Evolutionary conservation across 352 stramenopile species (phyloP), one percentile per base, ranked within the genome.

Genomic region (Halophytophthora polymorphica): DNA sequence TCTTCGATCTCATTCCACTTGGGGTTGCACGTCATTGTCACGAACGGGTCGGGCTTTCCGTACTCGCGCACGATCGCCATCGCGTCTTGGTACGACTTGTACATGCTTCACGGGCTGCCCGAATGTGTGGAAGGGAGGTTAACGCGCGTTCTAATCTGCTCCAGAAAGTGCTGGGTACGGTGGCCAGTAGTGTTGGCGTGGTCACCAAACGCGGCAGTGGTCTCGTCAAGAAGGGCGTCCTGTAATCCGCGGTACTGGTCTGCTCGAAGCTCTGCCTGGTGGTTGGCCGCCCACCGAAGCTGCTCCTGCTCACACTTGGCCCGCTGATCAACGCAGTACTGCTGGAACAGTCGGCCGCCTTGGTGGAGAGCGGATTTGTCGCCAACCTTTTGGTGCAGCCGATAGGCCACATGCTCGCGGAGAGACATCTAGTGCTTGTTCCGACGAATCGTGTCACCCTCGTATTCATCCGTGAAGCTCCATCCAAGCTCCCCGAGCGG

Each of bases 1-100:
- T 73, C 37, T 17, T 35, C 47, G 21, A 79, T 71, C 46, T 79
- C 72, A 12, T 50, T 28, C 59, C 62, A 83, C 22, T 54, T 58
- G 7, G 66, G 62, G 48, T 83, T 83, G 22, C 50, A 68, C 8
- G 69, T 79, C 14, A 77, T 57, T 1, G 72, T 77, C 14, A 78
- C 63, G 56, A 83, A 83, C 13, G 69, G 46, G 18, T 77, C 51
- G 12, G 66, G 69, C 25, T 61, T 66, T 14, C 64, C 66, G 31
- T 51, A 64, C 15, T 60, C 28, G 6, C 63, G 58, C 2, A 77
- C 64, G 15, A 81, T 71, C 14, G 64, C 56, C 46, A 75, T 66
- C 8, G 50, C 39, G 36, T 81, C 64, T 51, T 66, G 38, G 33
- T 63, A 75, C 18, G 48, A 56, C 28, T 44, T 28, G 12, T 58